phyloP scores from a whole-genome alignment of 805 yeast species.

The Candida sphagnicola region DNA sequence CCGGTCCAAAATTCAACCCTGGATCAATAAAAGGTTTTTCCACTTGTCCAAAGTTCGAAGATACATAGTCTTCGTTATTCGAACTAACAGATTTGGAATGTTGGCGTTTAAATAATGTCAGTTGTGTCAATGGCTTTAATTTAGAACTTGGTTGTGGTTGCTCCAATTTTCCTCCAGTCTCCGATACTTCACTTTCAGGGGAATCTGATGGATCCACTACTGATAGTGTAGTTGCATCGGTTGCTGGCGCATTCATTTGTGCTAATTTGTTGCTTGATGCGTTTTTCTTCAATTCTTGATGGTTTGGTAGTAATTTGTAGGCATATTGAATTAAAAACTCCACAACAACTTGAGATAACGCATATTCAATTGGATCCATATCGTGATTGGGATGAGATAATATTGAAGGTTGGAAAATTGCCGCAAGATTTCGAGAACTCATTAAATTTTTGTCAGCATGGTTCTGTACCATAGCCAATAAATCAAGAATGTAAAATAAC shows the following conservation, averaged over 20 bases:
- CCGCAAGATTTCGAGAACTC: slow-evolving; percentile 92
- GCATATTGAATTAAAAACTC: slow-evolving; percentile 88
- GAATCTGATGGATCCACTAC: background rate
- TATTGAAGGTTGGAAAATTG: slow-evolving; percentile 96
- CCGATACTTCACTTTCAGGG: background rate
- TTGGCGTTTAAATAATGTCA: slow-evolving; percentile 13
- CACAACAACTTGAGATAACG: slow-evolving; percentile 77
- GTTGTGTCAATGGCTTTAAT: background rate
- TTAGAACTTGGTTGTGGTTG: background rate
- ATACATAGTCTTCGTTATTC: slow-evolving; percentile 33
- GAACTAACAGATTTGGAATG: slow-evolving; percentile 34
- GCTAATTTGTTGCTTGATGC: slow-evolving; percentile 1
- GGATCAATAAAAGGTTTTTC: slow-evolving; percentile 39
- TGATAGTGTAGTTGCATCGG: background rate
- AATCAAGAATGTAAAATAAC: slow-evolving; percentile 79
- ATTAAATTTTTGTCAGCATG: slow-evolving; percentile 76
- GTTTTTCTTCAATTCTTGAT: slow-evolving; percentile 6
- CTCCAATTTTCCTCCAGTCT: too few species aligned
- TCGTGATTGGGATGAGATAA: slow-evolving; percentile 91
- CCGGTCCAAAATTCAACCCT: slow-evolving; percentile 34
- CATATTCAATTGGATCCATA: slow-evolving; percentile 88
- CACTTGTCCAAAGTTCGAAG: slow-evolving; percentile 32
- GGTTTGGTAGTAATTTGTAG: slow-evolving; percentile 66
- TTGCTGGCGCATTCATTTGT: slow-evolving; percentile 3
- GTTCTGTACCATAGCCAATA: slow-evolving; percentile 79